Percentiles rank a stretch among this genome's conserved stretches.
Conservation (phyloP, 208 protist species). For the Trypanosoma congolense region DNA sequence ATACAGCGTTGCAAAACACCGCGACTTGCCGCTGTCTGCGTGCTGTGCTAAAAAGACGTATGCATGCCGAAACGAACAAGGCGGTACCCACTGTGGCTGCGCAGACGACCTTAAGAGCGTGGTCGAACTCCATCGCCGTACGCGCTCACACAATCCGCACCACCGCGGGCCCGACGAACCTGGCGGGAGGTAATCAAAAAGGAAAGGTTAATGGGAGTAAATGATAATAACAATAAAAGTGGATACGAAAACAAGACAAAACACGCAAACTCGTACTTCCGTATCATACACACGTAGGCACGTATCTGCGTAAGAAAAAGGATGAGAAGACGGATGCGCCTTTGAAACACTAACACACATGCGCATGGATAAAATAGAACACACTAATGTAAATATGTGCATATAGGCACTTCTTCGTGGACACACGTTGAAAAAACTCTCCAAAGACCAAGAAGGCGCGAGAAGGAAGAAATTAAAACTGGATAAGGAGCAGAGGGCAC, state of each 20-base stretch:
- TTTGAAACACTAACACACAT: constrained; percentile 1
- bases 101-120: not conserved
- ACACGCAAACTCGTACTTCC: too few relatives aligned
- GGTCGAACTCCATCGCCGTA: not conserved
- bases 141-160: too few relatives aligned
- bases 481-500: too few relatives aligned
- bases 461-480: too few relatives aligned
- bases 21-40: not conserved
- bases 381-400: not conserved
- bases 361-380: not conserved
- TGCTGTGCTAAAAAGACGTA: not conserved
- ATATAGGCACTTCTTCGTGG: too few relatives aligned
- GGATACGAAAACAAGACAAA: too few relatives aligned
- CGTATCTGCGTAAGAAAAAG: constrained; percentile 15
- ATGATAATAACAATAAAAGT: too few relatives aligned
- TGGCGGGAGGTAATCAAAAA: not conserved
- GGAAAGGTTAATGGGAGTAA: constrained; percentile 12
- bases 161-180: too few relatives aligned
- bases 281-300: constrained; percentile 7
- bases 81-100: not conserved
- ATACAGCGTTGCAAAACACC: constrained; percentile 18
- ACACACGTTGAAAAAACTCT: too few relatives aligned
- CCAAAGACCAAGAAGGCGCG: too few relatives aligned
- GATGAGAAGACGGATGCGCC: too few relatives aligned
- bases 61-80: not conserved